A percentile compares a stretch with the other conserved stretches of the same genome.
Conservation (phyloP, 768 basidiomycete species). For the Mycena belliarum region DNA sequence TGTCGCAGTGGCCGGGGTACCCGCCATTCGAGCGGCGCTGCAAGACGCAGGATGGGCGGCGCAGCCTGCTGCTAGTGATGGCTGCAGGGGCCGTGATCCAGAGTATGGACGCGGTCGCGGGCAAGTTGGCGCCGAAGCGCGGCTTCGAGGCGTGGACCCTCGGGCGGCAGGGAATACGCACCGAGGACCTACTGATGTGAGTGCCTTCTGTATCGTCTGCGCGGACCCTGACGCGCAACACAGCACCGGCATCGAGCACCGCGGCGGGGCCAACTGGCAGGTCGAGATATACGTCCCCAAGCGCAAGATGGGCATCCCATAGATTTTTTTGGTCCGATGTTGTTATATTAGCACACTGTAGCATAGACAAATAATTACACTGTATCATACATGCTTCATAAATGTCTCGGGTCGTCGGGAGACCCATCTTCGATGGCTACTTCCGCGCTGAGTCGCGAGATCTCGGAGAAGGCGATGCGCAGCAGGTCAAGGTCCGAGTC, state of each 20-base stretch:
- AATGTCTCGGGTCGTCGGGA: no score
- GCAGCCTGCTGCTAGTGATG: constrained; percentile 31
- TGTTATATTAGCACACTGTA: constrained; percentile 1
- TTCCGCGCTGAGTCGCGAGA: constrained; percentile 75
- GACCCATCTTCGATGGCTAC: constrained; percentile 48
- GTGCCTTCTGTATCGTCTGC: constrained; percentile 31
- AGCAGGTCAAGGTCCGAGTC: constrained; percentile 84
- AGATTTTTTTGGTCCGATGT: neutral
- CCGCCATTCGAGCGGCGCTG: constrained; percentile 40
- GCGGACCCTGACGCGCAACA: neutral
- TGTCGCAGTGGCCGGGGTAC: constrained; percentile 52
- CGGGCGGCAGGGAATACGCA: constrained; percentile 26
- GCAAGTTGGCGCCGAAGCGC: constrained; percentile 30
- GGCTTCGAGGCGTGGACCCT: constrained; percentile 42
- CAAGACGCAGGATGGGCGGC: constrained; percentile 32
- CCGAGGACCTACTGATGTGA: constrained; percentile 39
- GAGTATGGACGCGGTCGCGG: constrained; percentile 32
- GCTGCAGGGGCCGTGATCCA: constrained; percentile 33
- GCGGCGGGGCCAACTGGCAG: constrained; percentile 20
- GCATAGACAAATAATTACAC: constrained; percentile 10
- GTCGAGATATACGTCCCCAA: constrained; percentile 18
- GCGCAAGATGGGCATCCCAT: constrained; percentile 6
- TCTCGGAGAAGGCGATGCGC: constrained; percentile 80
- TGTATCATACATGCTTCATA: neutral
- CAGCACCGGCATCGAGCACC: constrained; percentile 17